These are phyloP conservation scores for Fibroporia radiculosa DNA, from an alignment of 768 basidiomycete genomes.

Conservation along the genomic window DNA sequence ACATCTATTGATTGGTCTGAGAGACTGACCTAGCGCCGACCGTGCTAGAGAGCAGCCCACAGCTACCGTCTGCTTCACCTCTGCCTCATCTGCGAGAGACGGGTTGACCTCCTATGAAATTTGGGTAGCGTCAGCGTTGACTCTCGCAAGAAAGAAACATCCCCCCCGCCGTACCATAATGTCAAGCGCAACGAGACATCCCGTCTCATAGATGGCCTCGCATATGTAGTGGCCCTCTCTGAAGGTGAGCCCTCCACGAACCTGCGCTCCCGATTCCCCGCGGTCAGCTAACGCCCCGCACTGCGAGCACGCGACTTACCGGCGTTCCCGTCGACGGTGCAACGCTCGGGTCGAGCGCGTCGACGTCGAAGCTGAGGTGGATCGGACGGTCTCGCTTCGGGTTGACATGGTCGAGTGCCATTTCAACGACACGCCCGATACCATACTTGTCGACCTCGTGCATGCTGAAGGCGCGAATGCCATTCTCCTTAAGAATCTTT, in stretches of 20 bases:
- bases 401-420: slow-evolving; percentile 94
- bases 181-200: slow-evolving; percentile 85
- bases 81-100: slow-evolving; percentile 64
- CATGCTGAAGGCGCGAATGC: slow-evolving; percentile 63
- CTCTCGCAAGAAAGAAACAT: no score
- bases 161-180: slow-evolving; percentile 79
- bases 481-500: slow-evolving; percentile 77
- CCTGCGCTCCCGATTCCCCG: slow-evolving; percentile 29
- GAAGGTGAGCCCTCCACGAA: slow-evolving; percentile 93
- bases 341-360: slow-evolving; percentile 88
- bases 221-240: slow-evolving; percentile 98
- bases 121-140: no score
- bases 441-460: slow-evolving; percentile 71
- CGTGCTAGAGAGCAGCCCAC: slow-evolving; percentile 84
- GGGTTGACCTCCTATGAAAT: slow-evolving; percentile 90
- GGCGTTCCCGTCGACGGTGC: slow-evolving; percentile 96
- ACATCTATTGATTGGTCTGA: no score
- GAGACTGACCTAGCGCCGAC: slow-evolving; percentile 62
- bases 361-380: slow-evolving; percentile 95
- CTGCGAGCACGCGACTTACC: slow-evolving; percentile 37
- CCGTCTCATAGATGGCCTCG: slow-evolving; percentile 89
- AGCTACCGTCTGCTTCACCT: slow-evolving; percentile 82
- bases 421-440: slow-evolving; percentile 90
- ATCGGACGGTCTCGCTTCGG: slow-evolving; percentile 77
- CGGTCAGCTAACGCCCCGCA: background rate